phyloP scores from a whole-genome alignment of 192 early-diverging fungal genomes.

The Funneliformis geosporum region DNA sequence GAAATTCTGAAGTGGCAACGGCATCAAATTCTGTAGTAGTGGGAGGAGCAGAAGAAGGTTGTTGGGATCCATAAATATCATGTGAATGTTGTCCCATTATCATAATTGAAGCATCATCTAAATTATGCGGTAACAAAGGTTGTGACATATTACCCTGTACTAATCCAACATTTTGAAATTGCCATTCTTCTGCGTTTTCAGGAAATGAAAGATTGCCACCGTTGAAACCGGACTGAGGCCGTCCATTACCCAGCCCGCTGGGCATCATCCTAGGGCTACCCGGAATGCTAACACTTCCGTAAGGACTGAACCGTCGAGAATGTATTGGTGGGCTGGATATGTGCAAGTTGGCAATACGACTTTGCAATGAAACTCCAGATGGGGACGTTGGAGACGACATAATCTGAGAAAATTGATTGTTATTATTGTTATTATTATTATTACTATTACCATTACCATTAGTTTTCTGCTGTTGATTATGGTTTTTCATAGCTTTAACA shows the following conservation, averaged over 20 bases:
- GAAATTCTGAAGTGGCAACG: conserved; percentile 30
- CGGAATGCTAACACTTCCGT: conserved; percentile 35
- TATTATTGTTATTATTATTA: conserved; percentile 11
- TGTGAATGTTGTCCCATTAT: conserved; percentile 12
- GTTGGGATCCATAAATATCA: conserved; percentile 16
- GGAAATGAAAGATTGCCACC: conserved; percentile 18
- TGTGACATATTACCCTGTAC: not conserved
- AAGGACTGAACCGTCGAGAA: conserved; percentile 29
- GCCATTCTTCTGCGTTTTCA: conserved; percentile 6
- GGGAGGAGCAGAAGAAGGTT: conserved; percentile 36
- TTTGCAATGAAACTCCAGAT: conserved; percentile 37
- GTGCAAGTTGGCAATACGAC: conserved; percentile 43
- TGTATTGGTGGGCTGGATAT: conserved; percentile 44
- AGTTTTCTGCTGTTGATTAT: conserved; percentile 24
- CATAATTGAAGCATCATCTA: not conserved
- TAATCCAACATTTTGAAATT: conserved; percentile 21
- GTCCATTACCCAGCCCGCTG: conserved; percentile 29
- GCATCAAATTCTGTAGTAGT: conserved; percentile 34
- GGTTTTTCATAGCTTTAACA: conserved; percentile 47
- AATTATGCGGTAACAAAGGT: not conserved
- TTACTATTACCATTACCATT: conserved; percentile 14
- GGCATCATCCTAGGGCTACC: conserved; percentile 37
- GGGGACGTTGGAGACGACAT: conserved; percentile 33
- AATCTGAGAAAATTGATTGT: conserved; percentile 26
- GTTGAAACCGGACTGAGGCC: conserved; percentile 19